These are phyloP conservation scores for Brettanomyces nanus DNA, from an alignment of 805 yeast genomes.

Conservation along the genomic window DNA sequence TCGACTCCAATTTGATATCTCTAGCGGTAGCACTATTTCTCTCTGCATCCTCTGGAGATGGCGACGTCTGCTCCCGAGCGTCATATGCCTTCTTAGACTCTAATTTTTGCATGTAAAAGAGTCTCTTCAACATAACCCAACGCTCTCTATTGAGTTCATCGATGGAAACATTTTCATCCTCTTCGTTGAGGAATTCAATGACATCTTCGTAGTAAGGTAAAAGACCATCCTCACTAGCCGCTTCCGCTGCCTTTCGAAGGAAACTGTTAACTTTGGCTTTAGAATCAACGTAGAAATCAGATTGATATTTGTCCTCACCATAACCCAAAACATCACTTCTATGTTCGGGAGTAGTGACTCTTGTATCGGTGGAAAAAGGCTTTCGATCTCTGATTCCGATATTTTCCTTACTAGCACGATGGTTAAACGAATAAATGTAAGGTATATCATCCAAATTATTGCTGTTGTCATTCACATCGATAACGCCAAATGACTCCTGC, in stretches of 20 bases:
- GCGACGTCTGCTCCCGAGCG: not conserved
- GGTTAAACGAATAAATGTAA: conserved; percentile 56
- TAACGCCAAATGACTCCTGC: conserved; percentile 15
- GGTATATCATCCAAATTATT: conserved; percentile 22
- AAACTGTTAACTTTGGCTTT: conserved; percentile 47
- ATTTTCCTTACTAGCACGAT: conserved; percentile 84
- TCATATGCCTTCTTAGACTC: conserved; percentile 34
- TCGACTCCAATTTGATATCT: conserved; percentile 6
- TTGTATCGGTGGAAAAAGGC: conserved; percentile 69
- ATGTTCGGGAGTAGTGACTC: conserved; percentile 65
- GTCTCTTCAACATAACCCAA: conserved; percentile 64
- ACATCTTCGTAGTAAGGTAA: conserved; percentile 52
- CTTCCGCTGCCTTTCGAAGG: conserved; percentile 47
- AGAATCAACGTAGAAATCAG: conserved; percentile 36
- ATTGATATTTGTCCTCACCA: conserved; percentile 60
- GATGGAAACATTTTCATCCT: conserved; percentile 18
- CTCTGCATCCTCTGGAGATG: not conserved
- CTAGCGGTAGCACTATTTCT: not conserved
- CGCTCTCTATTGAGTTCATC: conserved; percentile 44
- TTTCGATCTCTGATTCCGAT: conserved; percentile 78
- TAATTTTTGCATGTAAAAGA: conserved; percentile 62
- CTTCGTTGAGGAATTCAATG: conserved; percentile 39
- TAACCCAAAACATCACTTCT: conserved; percentile 66
- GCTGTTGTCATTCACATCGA: conserved; percentile 14
- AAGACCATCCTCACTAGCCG: conserved; percentile 26